Evolutionary conservation across 2,329 filamentous ascomycete species (phyloP), one percentile per base, ranked within the genome.

Genomic region (Tolypocladium cylindrosporum): DNA sequence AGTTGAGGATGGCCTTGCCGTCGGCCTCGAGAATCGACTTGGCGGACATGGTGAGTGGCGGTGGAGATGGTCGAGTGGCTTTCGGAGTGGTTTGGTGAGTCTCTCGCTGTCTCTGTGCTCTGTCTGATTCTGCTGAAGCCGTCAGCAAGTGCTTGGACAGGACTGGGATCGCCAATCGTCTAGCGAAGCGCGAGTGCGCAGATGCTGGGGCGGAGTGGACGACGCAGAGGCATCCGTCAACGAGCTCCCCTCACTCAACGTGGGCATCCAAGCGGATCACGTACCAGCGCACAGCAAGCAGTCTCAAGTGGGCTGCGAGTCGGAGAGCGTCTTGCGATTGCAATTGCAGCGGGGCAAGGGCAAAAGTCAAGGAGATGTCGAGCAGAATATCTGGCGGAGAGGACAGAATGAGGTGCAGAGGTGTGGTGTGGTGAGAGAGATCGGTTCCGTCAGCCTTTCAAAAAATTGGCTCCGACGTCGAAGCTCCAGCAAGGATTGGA

Each of bases 1-100:
- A 99, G 89, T 97, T 97, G 85, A 99, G 85, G 82, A 99, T 97
- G 85, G 94, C 94, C 89, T 99, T 99, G 86, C 94, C 94, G 82
- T 99, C 94, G 83, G 93, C 93, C 84, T 99, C 94, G 83, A 89
- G 80, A 74, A 99, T 97, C 67, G 93, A 89, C 82, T 99, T 99
- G 77, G 94, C 75, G 66, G 75, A 77, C 75, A 77, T 77, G 67
- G 60, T 73, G 69, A 63, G 64, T 64, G 66, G 37, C 14, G 37
- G 65, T 61, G 62, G 63, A 60, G 60, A 63, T 61, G 62, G 62
- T 61, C 60, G 62, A 61, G 58, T 57, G 60, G 55, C 21, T 50
- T 14, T 42, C 40, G 41, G 57, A 21, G 37, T 34, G 55, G 42
- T 27, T 42, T 21, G 42, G 50, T 40, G 55, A 54, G 56, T 36